phyloP scores from a whole-genome alignment of 306 rosid genomes.

The Herpetospermum pedunculosum region DNA sequence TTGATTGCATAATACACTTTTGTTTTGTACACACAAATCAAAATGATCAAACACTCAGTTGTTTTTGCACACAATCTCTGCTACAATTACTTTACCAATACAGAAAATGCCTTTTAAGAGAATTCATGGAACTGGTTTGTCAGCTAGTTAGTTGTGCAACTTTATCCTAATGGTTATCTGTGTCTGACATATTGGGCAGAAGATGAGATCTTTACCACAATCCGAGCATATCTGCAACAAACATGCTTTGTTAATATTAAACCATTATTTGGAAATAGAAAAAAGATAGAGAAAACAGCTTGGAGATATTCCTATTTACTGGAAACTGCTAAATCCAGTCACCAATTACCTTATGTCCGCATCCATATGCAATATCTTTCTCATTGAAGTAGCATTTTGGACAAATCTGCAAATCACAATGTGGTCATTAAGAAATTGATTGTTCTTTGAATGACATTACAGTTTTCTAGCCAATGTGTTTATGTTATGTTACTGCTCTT shows the following conservation, averaged over 20 bases:
- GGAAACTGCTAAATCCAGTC: background rate
- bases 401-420: conserved; percentile 9
- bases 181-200: conserved; percentile 4
- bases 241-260: background rate
- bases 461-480: background rate
- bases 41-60: background rate
- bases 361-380: conserved; percentile 3
- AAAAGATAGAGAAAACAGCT: background rate
- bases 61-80: background rate
- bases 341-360: conserved; percentile 8
- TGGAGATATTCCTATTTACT: background rate
- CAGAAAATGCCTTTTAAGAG: background rate
- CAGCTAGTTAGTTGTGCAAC: background rate
- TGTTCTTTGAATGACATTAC: background rate
- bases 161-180: background rate
- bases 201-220: background rate
- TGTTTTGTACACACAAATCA: background rate
- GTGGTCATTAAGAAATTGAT: background rate
- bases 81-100: too few relatives aligned
- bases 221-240: background rate
- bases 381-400: background rate
- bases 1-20: background rate
- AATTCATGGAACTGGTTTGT: background rate
- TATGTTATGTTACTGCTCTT: background rate
- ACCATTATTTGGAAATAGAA: background rate